Base-by-base conservation (phyloP, 805 yeast species). In the Soucietia sequanensis region DNA sequence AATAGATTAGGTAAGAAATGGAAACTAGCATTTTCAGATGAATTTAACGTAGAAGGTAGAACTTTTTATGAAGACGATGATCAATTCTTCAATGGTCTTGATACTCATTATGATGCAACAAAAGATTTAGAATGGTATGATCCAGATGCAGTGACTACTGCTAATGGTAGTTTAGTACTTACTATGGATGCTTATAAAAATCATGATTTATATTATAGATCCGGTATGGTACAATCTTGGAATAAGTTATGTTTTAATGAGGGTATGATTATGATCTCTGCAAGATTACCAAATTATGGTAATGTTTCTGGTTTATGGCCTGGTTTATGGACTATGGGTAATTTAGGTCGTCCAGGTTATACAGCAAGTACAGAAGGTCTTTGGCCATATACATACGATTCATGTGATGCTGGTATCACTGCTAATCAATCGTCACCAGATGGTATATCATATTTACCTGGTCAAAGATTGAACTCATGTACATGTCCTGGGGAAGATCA, bases 1-100 rank as follows among this genome's bases (percentile, higher is more conserved):
- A 37, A 43, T 18, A 36, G 42, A 42, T 79, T 75, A 47, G 95
- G 95, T 20, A 70, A 78, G 3, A 48, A 47, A 12, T 67, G 72
- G 72, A 39, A 39, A 5, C 52, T 66, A 39, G 65, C 58, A 4
- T 67, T 67, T 35, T 57, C 66, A 17, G 72, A 67, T 38, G 72
- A 67, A 39, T 67, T 67, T 41, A 63, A 65, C 38, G 69, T 62
- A 11, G 70, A 61, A 38, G 72, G 72, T 1, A 44, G 72, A 39
- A 65, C 71, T 1, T 67, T 67, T 34, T 66, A 65, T 41, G 67
- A 59, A 19, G 71, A 69, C 22, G 72, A 67, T 43, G 72, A 67
- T 49, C 72, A 65, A 47, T 67, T 67, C 37, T 67, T 61, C 44
- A 54, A 58, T 16, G 71, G 70, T 7, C 62, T 59, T 5, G 72